phyloP scores from a whole-genome alignment of 192 early-diverging fungal species.

The Coemansia sp. region DNA sequence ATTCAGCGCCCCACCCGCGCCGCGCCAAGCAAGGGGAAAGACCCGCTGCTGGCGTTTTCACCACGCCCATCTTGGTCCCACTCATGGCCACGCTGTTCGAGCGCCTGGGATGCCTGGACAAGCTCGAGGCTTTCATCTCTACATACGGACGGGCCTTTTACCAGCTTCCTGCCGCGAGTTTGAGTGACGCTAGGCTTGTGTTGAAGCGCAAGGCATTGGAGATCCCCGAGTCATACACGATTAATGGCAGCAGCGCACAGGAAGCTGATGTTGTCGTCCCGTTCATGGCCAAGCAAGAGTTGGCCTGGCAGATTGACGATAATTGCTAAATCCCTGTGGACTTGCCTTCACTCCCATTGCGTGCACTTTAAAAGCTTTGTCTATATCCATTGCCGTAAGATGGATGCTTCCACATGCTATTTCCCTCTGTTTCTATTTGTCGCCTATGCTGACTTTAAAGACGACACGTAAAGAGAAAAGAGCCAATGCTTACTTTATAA shows the following conservation, averaged over 20 bases:
- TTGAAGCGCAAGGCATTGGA: slow-evolving; percentile 18
- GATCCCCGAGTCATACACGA: slow-evolving; percentile 28
- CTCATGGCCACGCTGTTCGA: slow-evolving; percentile 92
- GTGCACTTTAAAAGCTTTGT: neutral
- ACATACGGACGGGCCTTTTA: slow-evolving; percentile 87
- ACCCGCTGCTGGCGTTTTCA: slow-evolving; percentile 91
- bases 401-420: neutral
- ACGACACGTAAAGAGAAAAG: neutral
- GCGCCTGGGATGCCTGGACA: slow-evolving; percentile 78
- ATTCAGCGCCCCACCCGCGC: slow-evolving; percentile 93
- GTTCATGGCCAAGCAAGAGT: slow-evolving; percentile 72
- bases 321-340: neutral
- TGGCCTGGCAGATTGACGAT: slow-evolving; percentile 62
- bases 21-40: slow-evolving; percentile 78
- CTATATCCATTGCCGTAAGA: no score
- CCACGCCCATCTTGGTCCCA: slow-evolving; percentile 77
- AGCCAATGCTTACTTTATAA: neutral
- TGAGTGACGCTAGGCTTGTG: slow-evolving; percentile 20
- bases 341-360: neutral
- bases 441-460: neutral
- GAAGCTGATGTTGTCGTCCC: slow-evolving; percentile 68
- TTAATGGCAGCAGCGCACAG: neutral
- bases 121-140: slow-evolving; percentile 79
- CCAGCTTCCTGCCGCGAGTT: slow-evolving; percentile 58
- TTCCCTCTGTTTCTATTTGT: neutral